These are phyloP conservation scores for Geranium rotundifolium DNA, from an alignment of 345 rosid species.

Conservation along the genomic window DNA sequence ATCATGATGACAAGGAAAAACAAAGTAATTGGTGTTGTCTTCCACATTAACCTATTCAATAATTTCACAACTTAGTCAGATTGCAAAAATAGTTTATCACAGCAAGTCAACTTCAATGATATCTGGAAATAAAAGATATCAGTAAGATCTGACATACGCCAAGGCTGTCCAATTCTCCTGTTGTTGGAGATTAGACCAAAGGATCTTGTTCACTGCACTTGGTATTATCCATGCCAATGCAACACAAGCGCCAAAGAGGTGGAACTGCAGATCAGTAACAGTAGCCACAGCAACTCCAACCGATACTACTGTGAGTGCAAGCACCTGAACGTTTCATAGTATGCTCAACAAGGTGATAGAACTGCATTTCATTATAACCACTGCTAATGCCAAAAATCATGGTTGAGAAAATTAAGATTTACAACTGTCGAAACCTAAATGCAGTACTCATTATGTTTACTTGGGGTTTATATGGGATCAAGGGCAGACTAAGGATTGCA, in stretches of 20 bases:
- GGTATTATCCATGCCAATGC: slow-evolving; percentile 96
- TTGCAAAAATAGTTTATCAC: not conserved
- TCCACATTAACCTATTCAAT: slow-evolving; percentile 85
- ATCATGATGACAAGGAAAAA: slow-evolving; percentile 68
- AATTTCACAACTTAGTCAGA: slow-evolving; percentile 2
- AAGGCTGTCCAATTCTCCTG: slow-evolving; percentile 86
- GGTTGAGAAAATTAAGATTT: not conserved
- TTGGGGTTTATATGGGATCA: not conserved
- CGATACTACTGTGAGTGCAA: slow-evolving; percentile 66
- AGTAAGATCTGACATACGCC: slow-evolving; percentile 50
- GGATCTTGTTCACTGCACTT: slow-evolving; percentile 85
- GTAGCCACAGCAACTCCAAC: slow-evolving; percentile 92
- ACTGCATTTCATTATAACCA: not conserved
- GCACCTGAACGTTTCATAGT: too few species aligned
- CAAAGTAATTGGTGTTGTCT: slow-evolving; percentile 85
- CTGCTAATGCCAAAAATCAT: too few species aligned
- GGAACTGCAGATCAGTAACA: slow-evolving; percentile 82
- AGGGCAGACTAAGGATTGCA: too few species aligned
- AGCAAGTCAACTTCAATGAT: too few species aligned
- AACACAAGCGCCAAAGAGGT: slow-evolving; percentile 76
- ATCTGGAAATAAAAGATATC: not conserved
- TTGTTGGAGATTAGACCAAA: slow-evolving; percentile 90
- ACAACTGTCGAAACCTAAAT: not conserved
- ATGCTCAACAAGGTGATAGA: too few species aligned
- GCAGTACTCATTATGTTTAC: not conserved